phyloP scores from a whole-genome alignment of 495 filamentous ascomycete species.

The Penicillium waksmanii region DNA sequence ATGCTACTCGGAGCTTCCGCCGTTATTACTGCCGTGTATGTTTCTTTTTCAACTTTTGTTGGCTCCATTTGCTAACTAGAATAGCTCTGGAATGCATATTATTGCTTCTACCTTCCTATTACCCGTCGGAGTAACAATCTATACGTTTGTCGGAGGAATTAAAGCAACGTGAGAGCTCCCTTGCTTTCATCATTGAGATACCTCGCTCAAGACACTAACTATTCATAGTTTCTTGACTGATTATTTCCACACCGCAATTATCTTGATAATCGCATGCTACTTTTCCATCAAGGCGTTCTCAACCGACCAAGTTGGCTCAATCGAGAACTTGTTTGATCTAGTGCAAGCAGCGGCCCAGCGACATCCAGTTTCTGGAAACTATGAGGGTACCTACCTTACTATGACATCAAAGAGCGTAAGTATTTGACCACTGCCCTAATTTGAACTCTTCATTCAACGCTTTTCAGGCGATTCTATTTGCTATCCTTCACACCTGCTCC shows the following conservation, averaged over 20 bases:
- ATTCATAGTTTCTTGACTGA: conserved; percentile 46
- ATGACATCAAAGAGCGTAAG: conserved; percentile 52
- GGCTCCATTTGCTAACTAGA: conserved; percentile 1
- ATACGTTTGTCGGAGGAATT: conserved; percentile 51
- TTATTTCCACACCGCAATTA: conserved; percentile 49
- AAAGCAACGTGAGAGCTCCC: conserved; percentile 45
- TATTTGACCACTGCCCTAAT: background rate
- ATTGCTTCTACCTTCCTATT: conserved; percentile 48
- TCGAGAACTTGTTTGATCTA: conserved; percentile 49
- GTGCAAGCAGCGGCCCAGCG: conserved; percentile 43
- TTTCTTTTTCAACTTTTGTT: background rate
- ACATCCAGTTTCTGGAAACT: conserved; percentile 51
- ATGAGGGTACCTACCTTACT: conserved; percentile 51
- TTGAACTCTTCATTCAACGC: background rate
- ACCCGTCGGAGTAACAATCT: conserved; percentile 47
- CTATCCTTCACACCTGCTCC: conserved; percentile 45
- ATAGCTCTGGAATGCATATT: conserved; percentile 48
- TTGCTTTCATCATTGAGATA: background rate
- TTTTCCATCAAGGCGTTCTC: conserved; percentile 52
- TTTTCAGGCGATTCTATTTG: conserved; percentile 44
- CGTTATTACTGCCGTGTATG: conserved; percentile 42
- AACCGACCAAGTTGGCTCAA: conserved; percentile 41
- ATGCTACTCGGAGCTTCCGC: conserved; percentile 49
- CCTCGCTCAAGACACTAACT: background rate
- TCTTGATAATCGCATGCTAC: conserved; percentile 51